Evolutionary conservation across 1,284 basidiomycete genomes (phyloP), one percentile per base, ranked within the genome.

Genomic region (Trametes versicolor): DNA sequence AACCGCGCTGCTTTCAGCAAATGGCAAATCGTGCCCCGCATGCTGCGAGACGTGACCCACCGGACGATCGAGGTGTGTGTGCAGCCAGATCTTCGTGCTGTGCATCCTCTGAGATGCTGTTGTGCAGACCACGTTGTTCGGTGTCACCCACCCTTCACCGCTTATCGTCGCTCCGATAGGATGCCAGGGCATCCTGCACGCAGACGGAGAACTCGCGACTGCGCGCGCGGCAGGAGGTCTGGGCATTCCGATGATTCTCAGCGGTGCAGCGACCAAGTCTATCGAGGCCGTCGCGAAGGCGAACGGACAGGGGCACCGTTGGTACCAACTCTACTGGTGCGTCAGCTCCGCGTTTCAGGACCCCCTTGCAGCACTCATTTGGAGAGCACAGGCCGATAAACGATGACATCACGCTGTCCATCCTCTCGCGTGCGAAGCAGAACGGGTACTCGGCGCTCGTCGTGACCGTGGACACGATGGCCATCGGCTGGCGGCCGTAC

Each of bases 241-340:
- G 2, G 86, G 86, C 0, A 79, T 95, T 0, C 90, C 92, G 0
- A 87, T 88, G 71, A 85, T 90, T 68, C 81, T 95, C 70, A 94
- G 92, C 62, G 90, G 92, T 0, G 91, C 89, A 2, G 83, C 90
- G 0, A 83, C 85, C 17, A 83, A 88, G 29, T 85, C 88, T 12
- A 90, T 95, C 70, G 93, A 95, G 74, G 86, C 87, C 41, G 87
- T 93, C 1, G 92, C 87, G 5, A 77, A 81, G 60, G 90, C 85
- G 1, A 93, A 89, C 64, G 89, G 87, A 1, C 77, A 82, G 61
- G 82, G 86, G 0, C 80, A 85, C 34, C 82, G 92, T 29, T 95
- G 89, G 88, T 96, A 87, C 77, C 93, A 96, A 76, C 83, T 95
- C 9, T 95, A 95, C 76, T 92, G 90, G 89, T 85, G 53, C 63